Percentiles rank a stretch among this genome's conserved stretches.
phyloP scores from a whole-genome alignment of 768 basidiomycete species.

The Mycena vulgaris region DNA sequence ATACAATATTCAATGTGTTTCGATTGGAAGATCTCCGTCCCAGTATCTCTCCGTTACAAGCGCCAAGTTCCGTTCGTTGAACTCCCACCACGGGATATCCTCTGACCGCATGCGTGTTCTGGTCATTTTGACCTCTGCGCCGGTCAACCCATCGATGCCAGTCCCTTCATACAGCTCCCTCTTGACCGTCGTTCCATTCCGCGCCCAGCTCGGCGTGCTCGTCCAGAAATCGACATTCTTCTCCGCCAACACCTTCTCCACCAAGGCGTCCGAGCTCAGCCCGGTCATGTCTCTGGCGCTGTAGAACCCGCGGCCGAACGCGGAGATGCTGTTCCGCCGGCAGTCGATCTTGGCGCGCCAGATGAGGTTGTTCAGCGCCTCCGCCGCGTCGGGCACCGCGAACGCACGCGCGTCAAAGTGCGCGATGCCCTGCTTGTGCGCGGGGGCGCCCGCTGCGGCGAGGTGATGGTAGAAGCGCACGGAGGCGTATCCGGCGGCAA shows the following conservation, averaged over 20 bases:
- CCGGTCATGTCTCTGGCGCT: constrained; percentile 33
- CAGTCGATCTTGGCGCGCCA: constrained; percentile 37
- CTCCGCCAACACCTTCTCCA: constrained; percentile 33
- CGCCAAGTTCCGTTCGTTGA: constrained; percentile 28
- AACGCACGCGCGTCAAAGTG: constrained; percentile 37
- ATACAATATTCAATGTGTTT: neutral
- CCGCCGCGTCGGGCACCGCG: constrained; percentile 24
- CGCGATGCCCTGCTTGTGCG: constrained; percentile 26
- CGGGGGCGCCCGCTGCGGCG: neutral
- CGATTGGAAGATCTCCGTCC: neutral
- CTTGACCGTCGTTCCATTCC: constrained; percentile 35
- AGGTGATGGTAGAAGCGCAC: constrained; percentile 37
- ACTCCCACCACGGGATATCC: constrained; percentile 35
- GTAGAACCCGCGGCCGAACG: constrained; percentile 28
- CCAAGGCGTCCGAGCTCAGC: constrained; percentile 19
- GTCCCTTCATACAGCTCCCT: constrained; percentile 25
- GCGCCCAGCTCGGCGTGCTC: constrained; percentile 29
- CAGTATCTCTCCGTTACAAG: constrained; percentile 21
- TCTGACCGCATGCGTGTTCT: constrained; percentile 21
- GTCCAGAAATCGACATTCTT: constrained; percentile 37
- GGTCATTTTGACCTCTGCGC: constrained; percentile 21
- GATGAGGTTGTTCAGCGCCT: constrained; percentile 36
- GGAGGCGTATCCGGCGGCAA: constrained; percentile 31
- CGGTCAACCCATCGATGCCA: constrained; percentile 22
- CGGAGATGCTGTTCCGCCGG: constrained; percentile 32